Base-by-base conservation (phyloP, 108 stramenopile genomes). In the Cyclotella kingstonii region DNA sequence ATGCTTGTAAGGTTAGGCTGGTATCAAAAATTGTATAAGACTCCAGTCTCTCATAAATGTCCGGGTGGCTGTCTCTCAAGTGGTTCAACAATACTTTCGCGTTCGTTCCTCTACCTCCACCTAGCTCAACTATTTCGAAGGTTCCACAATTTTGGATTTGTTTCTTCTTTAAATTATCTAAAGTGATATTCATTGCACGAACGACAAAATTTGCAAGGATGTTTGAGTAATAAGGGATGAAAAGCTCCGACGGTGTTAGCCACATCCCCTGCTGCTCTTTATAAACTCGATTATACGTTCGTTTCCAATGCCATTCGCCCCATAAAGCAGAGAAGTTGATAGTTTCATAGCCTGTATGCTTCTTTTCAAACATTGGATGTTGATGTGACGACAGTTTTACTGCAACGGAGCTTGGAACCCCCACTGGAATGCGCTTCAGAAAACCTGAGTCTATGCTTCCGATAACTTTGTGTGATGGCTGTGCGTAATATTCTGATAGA, bases 161-260 rank as follows among this genome's bases (percentile, higher is more conserved):
- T 29, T 1, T 2, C 23, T 29, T 43, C 7, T 28, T 15, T 38
- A 28, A 30, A 29, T 66, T 61, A 28, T 51, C 36, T 11, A 56
- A 30, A 33, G 40, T 36, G 14, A 41, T 54, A 60, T 47, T 43
- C 45, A 78, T 48, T 33, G 79, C 54, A 39, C 52, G n/a, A 1
- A 48, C 53, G 7, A 86, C 72, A 54, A 87, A 93, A 57, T 93
- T 84, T 9, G 81, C 88, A 35, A 93, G 21, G 22, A 79, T 53
- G 28, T 81, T 77, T 0, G 88, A 89, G 70, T 85, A 93, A 49
- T 81, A 63, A 5, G 91, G 91, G 27, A 56, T 53, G 46, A 93
- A 89, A 18, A 93, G 57, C 49, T 93, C 91, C 29, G 87, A 86
- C 3, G 91, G 88, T 18, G 91, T 93, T 46, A 93, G 74, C 91